Evolutionary conservation across 2,329 filamentous ascomycete genomes (phyloP).

Genomic region (Fusarium scirpi): DNA sequence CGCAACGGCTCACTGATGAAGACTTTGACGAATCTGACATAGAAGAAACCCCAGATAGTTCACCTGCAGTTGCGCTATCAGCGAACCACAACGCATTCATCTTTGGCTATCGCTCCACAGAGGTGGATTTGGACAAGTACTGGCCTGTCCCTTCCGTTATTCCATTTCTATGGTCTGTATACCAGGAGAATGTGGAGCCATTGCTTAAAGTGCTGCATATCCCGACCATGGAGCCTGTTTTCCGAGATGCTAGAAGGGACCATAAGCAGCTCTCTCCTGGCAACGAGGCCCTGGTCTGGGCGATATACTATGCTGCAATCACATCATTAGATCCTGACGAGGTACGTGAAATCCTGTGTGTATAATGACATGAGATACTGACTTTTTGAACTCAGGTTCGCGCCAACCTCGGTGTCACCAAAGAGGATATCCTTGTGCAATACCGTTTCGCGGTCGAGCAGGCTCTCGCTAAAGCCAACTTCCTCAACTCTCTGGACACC

Average conservation of each 20-base stretch:
- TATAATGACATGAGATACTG: constrained; percentile 1
- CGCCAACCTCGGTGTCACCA: constrained; percentile 58
- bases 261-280: constrained; percentile 67
- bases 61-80: constrained; percentile 52
- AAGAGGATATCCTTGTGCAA: constrained; percentile 58
- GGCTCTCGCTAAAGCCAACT: constrained; percentile 67
- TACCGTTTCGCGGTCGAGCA: constrained; percentile 68
- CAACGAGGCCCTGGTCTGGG: constrained; percentile 73
- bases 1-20: constrained; percentile 59
- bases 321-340: constrained; percentile 71
- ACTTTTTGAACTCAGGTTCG: constrained; percentile 35
- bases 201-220: constrained; percentile 78
- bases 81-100: constrained; percentile 76
- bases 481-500: constrained; percentile 68
- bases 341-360: constrained; percentile 52
- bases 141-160: constrained; percentile 76
- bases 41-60: constrained; percentile 66
- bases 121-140: constrained; percentile 72
- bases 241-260: constrained; percentile 71
- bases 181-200: constrained; percentile 79
- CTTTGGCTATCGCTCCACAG: constrained; percentile 78
- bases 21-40: constrained; percentile 67
- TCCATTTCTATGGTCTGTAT: constrained; percentile 76
- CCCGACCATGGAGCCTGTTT: constrained; percentile 71
- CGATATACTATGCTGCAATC: constrained; percentile 70